phyloP scores from a whole-genome alignment of 2,329 filamentous ascomycete species.

The Epichloe scottii region DNA sequence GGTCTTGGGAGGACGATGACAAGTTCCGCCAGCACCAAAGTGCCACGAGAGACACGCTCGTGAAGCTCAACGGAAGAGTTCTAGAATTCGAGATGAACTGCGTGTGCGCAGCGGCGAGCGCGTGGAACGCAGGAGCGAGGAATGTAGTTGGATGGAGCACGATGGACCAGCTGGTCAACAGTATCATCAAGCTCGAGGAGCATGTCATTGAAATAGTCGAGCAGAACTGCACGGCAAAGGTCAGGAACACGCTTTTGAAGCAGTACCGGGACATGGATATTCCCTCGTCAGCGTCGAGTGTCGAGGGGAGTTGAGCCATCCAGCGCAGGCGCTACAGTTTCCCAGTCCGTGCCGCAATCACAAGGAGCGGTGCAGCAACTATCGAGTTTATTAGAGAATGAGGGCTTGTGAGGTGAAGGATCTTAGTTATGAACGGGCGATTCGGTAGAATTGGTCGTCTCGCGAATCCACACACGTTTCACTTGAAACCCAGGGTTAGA shows the following conservation, averaged over 20 bases:
- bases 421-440: background rate
- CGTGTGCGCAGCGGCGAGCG: conserved; percentile 24
- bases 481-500: background rate
- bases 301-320: background rate
- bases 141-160: conserved; percentile 24
- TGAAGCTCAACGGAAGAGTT: conserved; percentile 18
- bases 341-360: background rate
- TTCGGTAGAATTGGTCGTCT: background rate
- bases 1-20: conserved; percentile 12
- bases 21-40: conserved; percentile 12
- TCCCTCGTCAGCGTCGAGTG: background rate
- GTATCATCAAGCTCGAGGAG: conserved; percentile 16
- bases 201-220: conserved; percentile 13
- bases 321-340: background rate
- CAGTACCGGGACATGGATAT: conserved; percentile 8
- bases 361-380: background rate
- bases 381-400: background rate
- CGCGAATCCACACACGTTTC: background rate
- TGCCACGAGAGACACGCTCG: conserved; percentile 12
- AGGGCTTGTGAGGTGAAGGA: background rate
- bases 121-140: conserved; percentile 24
- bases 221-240: conserved; percentile 9
- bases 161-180: conserved; percentile 15
- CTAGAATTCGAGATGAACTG: conserved; percentile 28
- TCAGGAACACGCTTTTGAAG: conserved; percentile 8